phyloP scores from a whole-genome alignment of 495 filamentous ascomycete genomes.

The Talaromyces stipitatus region DNA sequence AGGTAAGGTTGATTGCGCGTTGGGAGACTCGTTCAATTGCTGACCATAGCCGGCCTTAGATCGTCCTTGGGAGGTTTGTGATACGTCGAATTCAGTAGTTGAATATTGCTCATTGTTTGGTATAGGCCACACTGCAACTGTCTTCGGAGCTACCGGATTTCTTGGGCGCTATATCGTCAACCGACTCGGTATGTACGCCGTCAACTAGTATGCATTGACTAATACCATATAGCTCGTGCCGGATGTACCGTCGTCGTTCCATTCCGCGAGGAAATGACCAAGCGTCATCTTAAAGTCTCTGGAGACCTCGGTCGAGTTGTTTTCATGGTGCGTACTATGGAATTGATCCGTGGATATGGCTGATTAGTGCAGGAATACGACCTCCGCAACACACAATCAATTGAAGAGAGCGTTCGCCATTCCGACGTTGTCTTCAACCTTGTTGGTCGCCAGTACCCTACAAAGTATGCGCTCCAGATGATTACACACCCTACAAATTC shows the following conservation, averaged over 20 bases:
- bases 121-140: conserved; percentile 86
- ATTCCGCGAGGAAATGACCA: conserved; percentile 94
- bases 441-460: conserved; percentile 86
- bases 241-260: conserved; percentile 92
- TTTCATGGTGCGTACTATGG: conserved; percentile 58
- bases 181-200: conserved; percentile 62
- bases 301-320: conserved; percentile 86
- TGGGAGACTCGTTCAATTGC: conserved; percentile 8
- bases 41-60: conserved; percentile 38
- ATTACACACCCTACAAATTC: not conserved
- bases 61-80: conserved; percentile 75
- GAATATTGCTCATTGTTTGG: conserved; percentile 18
- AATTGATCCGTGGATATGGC: not conserved
- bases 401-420: conserved; percentile 94
- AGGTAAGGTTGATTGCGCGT: conserved; percentile 47
- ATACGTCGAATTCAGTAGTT: conserved; percentile 15
- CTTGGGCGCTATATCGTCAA: conserved; percentile 97
- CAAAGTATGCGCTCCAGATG: conserved; percentile 58
- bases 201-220: conserved; percentile 16
- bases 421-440: conserved; percentile 97
- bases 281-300: conserved; percentile 89
- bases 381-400: conserved; percentile 86
- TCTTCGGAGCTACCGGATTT: conserved; percentile 96
- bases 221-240: conserved; percentile 56
- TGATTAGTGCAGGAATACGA: conserved; percentile 68